Evolutionary conservation across 2,329 filamentous ascomycete genomes (phyloP).

Genomic region (Diaporthe nobilis): DNA sequence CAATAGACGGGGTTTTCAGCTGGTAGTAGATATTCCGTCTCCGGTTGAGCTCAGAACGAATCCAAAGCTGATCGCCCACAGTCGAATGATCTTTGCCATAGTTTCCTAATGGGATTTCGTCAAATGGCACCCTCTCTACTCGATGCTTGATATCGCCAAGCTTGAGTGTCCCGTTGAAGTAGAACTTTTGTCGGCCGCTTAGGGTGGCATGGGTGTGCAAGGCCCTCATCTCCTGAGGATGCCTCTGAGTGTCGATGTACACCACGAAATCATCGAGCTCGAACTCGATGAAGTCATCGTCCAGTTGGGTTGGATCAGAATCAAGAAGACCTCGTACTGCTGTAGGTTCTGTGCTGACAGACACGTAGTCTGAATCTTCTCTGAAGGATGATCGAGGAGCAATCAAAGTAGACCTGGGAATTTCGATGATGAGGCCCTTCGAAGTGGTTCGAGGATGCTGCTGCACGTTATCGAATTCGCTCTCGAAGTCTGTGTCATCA

Average conservation of each 20-base stretch:
- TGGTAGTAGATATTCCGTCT: constrained; percentile 72
- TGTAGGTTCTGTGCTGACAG: constrained; percentile 47
- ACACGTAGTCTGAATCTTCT: constrained; percentile 46
- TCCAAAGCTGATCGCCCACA: constrained; percentile 71
- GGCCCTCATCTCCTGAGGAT: constrained; percentile 66
- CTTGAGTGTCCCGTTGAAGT: constrained; percentile 73
- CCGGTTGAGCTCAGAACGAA: constrained; percentile 67
- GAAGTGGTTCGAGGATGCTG: neutral
- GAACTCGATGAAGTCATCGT: constrained; percentile 60
- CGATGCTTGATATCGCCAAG: constrained; percentile 60
- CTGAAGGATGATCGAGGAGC: constrained; percentile 49
- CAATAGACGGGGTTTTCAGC: constrained; percentile 66
- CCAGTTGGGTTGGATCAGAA: constrained; percentile 35
- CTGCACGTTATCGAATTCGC: constrained; percentile 13
- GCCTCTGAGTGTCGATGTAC: constrained; percentile 59
- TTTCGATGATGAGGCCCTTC: constrained; percentile 38
- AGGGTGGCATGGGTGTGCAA: constrained; percentile 66
- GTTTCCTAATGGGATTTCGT: constrained; percentile 73
- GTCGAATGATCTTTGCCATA: constrained; percentile 68
- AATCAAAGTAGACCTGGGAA: constrained; percentile 48
- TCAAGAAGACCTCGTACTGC: constrained; percentile 52
- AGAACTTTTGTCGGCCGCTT: constrained; percentile 55
- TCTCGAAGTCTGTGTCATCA: neutral
- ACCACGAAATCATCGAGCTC: constrained; percentile 71
- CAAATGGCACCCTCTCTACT: constrained; percentile 70